Base-by-base conservation (phyloP, 2,329 filamentous ascomycete species). In the Fusarium marasasianum region DNA sequence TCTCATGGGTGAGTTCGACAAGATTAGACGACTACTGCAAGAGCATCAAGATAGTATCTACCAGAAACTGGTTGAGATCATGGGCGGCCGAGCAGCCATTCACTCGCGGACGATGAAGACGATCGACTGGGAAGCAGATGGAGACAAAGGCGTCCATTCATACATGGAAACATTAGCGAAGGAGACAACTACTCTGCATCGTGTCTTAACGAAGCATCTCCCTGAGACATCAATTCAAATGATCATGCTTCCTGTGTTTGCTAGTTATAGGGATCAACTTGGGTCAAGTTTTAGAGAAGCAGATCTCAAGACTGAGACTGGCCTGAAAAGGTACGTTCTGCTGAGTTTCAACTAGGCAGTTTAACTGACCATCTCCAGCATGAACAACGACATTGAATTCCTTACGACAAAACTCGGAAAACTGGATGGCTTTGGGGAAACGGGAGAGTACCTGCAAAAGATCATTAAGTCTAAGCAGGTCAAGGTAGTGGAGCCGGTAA, bases 51-150 rank as follows among this genome's bases (percentile, higher is more conserved):
- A 92, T 72, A 95, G 90, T 70, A 97, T 98, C 68, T 94, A 96
- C 80, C 94, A 97, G 79, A 98, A 98, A 81, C 86, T 98, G 2
- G 93, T 97, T 24, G 94, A 97, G 74, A 98, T 98, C 58, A 97
- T 98, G 93, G 92, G 91, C 63, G 91, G 90, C 4, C 90, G 95
- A 10, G 94, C 94, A 3, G 85, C 89, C 8, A 85, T 91, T 12
- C 94, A 96, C 78, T 91, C 94, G 44, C 92, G 91, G 79, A 89
- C 90, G 31, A 91, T 98, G 86, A 92, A 89, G 79, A 89, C 90
- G 55, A 89, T 95, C 47, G 87, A 94, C 72, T 98, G 94, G 93
- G 92, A 96, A 73, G 80, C 82, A 50, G 79, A 84, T 18, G 82
- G 84, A 51, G 78, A 79, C 13, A 78, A 74, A 11, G 62, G 76